Conservation (phyloP, 768 basidiomycete genomes). For the Sutorius australiensis region DNA sequence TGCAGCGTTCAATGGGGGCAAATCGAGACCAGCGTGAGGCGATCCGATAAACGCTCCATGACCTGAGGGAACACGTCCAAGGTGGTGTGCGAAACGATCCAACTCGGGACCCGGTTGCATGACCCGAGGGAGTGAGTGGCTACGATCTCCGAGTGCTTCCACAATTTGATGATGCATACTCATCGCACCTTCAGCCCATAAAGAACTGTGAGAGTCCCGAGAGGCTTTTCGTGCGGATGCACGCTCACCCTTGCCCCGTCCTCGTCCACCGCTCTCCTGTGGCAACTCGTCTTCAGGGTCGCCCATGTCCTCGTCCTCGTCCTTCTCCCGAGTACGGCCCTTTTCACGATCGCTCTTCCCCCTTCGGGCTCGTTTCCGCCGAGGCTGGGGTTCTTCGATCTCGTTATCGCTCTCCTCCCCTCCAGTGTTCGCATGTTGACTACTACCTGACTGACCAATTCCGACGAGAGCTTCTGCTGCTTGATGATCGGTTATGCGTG, state of each 20-base stretch:
- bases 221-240: conserved; percentile 34
- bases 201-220: conserved; percentile 33
- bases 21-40: conserved; percentile 50
- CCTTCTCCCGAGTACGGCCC: conserved; percentile 34
- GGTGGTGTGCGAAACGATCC: conserved; percentile 34
- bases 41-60: conserved; percentile 35
- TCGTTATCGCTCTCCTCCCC: conserved; percentile 42
- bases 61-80: conserved; percentile 33
- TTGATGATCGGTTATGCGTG: conserved; percentile 75
- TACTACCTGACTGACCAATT: conserved; percentile 55
- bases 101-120: conserved; percentile 29
- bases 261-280: conserved; percentile 29
- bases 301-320: conserved; percentile 51
- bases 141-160: conserved; percentile 33
- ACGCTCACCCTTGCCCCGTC: conserved; percentile 37
- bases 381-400: conserved; percentile 45
- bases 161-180: conserved; percentile 35
- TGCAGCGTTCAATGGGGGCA: conserved; percentile 54
- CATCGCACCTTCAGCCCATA: conserved; percentile 33
- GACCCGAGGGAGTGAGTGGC: conserved; percentile 32
- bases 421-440: conserved; percentile 33
- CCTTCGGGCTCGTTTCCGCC: conserved; percentile 54
- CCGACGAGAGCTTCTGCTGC: conserved; percentile 87
- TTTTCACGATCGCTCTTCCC: conserved; percentile 36
- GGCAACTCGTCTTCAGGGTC: conserved; percentile 36